These are phyloP conservation scores for Aspergillus sp. DNA, from an alignment of 2,329 filamentous ascomycete species.

Conservation along the genomic window DNA sequence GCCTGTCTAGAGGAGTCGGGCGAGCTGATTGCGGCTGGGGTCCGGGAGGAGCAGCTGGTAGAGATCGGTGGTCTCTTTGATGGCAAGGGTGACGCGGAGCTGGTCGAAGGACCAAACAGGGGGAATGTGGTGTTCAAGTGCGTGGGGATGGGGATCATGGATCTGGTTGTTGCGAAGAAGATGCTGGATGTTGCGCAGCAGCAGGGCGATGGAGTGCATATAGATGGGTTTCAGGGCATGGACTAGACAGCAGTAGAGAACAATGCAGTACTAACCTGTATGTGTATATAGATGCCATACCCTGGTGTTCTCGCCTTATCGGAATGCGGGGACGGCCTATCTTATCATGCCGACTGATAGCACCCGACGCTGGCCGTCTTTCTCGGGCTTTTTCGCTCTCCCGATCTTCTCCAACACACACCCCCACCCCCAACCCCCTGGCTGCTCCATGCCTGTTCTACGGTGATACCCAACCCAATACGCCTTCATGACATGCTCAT, in stretches of 20 bases:
- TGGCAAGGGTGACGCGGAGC: conserved; percentile 6
- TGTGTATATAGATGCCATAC: background rate
- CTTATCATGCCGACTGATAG: no score
- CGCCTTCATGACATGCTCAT: background rate
- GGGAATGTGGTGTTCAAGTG: conserved; percentile 42
- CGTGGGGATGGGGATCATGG: conserved; percentile 44
- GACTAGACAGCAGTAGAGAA: background rate
- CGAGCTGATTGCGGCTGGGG: conserved; percentile 35
- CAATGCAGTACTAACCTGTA: background rate
- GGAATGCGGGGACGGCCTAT: background rate
- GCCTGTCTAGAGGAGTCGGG: conserved; percentile 40
- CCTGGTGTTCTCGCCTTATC: background rate
- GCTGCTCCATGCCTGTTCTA: background rate
- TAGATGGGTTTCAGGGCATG: conserved; percentile 33
- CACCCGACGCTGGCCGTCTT: no score
- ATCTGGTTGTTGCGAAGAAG: conserved; percentile 37
- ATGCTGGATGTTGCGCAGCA: conserved; percentile 29
- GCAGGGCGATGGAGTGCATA: conserved; percentile 22
- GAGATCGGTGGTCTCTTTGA: conserved; percentile 36
- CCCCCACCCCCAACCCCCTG: no score
- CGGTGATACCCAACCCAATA: background rate
- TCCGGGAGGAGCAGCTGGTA: conserved; percentile 28
- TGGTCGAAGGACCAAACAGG: conserved; percentile 18
- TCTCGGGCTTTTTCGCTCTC: no score
- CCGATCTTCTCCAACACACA: background rate